Conservation (phyloP, 768 basidiomycete species). For the Glaciozyma antarctica region DNA sequence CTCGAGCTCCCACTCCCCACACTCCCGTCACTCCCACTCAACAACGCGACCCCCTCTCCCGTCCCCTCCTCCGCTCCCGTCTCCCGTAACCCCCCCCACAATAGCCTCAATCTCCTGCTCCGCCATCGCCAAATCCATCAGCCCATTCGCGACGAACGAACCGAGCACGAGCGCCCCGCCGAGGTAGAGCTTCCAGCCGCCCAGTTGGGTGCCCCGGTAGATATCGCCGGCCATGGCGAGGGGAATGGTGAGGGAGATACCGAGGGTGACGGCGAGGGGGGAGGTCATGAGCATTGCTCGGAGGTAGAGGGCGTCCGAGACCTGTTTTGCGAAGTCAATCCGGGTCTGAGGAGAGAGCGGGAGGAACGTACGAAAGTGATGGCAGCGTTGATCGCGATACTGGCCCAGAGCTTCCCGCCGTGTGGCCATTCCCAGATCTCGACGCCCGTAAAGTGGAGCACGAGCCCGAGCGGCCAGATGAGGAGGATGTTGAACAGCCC, state of each 20-base stretch:
- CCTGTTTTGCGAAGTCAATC: constrained; percentile 51
- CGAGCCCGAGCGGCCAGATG: constrained; percentile 65
- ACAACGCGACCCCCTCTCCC: too few relatives aligned
- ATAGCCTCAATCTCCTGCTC: constrained; percentile 10
- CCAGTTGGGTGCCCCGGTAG: constrained; percentile 50
- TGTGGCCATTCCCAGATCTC: constrained; percentile 68
- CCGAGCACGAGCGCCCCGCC: constrained; percentile 69
- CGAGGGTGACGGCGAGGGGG: constrained; percentile 83
- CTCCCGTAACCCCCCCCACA: too few relatives aligned
- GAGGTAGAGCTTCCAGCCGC: constrained; percentile 52
- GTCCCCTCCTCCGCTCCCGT: too few relatives aligned
- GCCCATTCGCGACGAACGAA: constrained; percentile 66
- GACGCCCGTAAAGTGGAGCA: constrained; percentile 61
- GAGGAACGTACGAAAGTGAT: constrained; percentile 26
- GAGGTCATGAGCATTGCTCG: constrained; percentile 94
- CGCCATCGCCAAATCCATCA: constrained; percentile 38
- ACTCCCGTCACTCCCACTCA: too few relatives aligned
- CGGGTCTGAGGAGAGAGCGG: not conserved
- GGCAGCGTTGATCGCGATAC: constrained; percentile 52
- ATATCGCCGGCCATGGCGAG: constrained; percentile 77
- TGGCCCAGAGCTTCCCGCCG: constrained; percentile 46
- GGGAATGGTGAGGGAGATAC: constrained; percentile 86
- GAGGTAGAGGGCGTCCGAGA: constrained; percentile 50
- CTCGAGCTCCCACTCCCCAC: too few relatives aligned
- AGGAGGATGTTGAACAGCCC: constrained; percentile 62